Base-by-base conservation (phyloP, 164 flowering plant species). In the Chimonanthus salicifolius region DNA sequence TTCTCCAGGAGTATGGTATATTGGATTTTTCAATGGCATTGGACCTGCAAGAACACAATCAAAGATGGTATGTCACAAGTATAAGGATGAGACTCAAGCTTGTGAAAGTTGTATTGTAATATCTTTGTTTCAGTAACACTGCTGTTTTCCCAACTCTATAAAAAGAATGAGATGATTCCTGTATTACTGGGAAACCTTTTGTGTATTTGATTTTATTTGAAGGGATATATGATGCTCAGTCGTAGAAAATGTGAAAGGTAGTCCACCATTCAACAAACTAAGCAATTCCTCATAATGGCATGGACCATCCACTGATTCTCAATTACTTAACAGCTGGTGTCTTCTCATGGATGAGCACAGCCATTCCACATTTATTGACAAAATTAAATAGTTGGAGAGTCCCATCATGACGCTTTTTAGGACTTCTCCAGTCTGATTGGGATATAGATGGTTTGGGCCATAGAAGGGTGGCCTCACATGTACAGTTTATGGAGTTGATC, bases 21-120 rank as follows among this genome's bases (percentile, higher is more conserved):
- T 90, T 76, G 99, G 98, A 43, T 74, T 95, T 68, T 95, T 93
- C 82, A 93, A 95, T 82, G 97, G 98, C 72, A 77, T 91, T 73
- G 99, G 99, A 72, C 78, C 88, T 67, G 78, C 69, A 67, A 88
- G 97, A 79, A 91, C 99, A 58, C 99, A 93, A 76, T 87, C 91
- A 74, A 92, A 86, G 80, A 95, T 95, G 99, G 99, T 95, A 87
- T 45, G 58, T 15, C 33, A 13, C 51, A 33, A 33, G 18, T 73
- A 47, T 45, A 7, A 49, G 47, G 15, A 47, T 0, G 6, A 45
- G 46, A 63, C 7, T 63, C 33, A 63, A 33, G 46, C 44, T 33
- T 20, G 33, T 11, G n/a, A 20, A 63, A 20, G 4, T 18, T 73
- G 15, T 51, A 9, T 18, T 65, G 47, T 51, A 16, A 46, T 43